Evolutionary conservation across 2,329 filamentous ascomycete species (phyloP).

Genomic region (Aspergillus texensis): DNA sequence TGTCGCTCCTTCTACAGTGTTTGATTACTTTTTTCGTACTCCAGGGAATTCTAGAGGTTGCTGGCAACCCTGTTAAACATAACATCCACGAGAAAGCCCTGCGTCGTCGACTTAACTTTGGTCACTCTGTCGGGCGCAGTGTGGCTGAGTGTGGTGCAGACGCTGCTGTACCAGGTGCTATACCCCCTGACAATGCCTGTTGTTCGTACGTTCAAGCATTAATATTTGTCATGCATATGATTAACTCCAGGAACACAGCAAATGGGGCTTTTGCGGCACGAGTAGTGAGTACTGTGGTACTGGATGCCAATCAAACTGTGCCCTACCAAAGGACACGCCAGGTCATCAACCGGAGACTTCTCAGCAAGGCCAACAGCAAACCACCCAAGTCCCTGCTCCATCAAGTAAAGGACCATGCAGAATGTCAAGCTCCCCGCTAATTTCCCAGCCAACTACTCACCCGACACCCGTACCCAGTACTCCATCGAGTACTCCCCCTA

Average conservation of each 20-base stretch:
- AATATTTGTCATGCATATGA: neutral
- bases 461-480: neutral
- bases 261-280: neutral
- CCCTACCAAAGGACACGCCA: neutral
- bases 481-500: neutral
- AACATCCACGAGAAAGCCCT: neutral
- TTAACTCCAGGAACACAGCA: neutral
- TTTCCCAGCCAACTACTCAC: neutral
- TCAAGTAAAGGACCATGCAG: neutral
- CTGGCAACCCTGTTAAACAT: neutral
- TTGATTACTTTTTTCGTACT: neutral
- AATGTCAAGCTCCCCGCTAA: neutral
- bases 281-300: neutral
- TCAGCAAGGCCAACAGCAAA: neutral
- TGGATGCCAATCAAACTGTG: neutral
- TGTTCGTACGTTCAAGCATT: neutral
- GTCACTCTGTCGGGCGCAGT: neutral
- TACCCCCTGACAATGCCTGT: neutral
- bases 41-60: neutral
- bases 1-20: neutral
- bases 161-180: neutral
- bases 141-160: neutral
- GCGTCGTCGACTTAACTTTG: neutral
- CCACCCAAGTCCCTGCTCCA: neutral
- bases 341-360: neutral